phyloP scores from a whole-genome alignment of 202 grass and related monocot genomes.

The Cymbopogon flexuosus region DNA sequence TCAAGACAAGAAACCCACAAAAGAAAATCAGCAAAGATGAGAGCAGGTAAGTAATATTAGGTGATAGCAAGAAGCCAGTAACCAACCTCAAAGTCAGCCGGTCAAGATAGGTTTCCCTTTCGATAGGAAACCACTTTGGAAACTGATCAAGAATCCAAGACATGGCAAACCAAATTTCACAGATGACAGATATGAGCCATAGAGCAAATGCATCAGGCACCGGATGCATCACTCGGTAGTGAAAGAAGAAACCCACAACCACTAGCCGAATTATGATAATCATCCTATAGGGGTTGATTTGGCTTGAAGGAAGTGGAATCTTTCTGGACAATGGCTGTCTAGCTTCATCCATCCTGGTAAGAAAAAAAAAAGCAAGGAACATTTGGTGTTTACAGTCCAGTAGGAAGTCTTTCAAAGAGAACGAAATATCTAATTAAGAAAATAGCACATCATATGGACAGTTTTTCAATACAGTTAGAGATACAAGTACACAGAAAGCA shows the following conservation, averaged over 20 bases:
- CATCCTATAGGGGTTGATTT: conserved; percentile 81
- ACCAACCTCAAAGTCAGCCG: conserved; percentile 69
- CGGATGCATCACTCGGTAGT: conserved; percentile 82
- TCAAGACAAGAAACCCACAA: conserved; percentile 6
- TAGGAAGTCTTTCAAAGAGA: background rate
- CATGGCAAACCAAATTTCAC: conserved; percentile 90
- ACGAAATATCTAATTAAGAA: background rate
- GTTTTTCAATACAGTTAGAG: conserved; percentile 12
- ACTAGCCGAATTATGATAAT: conserved; percentile 86
- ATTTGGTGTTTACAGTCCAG: conserved; percentile 14
- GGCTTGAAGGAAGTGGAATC: conserved; percentile 68
- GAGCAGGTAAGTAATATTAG: conserved; percentile 11
- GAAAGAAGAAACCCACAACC: conserved; percentile 82
- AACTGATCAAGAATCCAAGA: conserved; percentile 96
- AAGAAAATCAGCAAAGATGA: background rate
- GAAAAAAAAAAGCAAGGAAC: background rate
- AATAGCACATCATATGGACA: background rate
- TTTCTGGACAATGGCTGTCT: conserved; percentile 90
- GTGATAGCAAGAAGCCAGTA: conserved; percentile 1
- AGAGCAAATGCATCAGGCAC: conserved; percentile 69
- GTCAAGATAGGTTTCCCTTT: conserved; percentile 88
- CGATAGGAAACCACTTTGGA: conserved; percentile 77
- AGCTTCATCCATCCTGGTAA: conserved; percentile 82
- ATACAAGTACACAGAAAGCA: background rate
- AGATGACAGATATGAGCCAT: conserved; percentile 89